These are phyloP conservation scores for Limonium bicolor DNA, from an alignment of 148 eudicot genomes.

Conservation along the genomic window DNA sequence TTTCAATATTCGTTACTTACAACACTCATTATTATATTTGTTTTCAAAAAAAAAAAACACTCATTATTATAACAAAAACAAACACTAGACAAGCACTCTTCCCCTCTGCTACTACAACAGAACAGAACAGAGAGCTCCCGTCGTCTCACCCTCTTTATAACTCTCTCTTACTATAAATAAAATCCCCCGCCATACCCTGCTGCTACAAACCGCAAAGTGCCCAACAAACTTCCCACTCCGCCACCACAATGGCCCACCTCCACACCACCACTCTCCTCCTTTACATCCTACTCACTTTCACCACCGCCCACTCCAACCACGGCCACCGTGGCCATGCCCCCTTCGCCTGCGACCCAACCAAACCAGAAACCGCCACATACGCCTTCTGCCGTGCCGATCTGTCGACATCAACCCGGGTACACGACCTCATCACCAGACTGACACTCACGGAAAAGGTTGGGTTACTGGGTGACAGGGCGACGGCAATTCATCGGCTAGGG, in stretches of 20 bases:
- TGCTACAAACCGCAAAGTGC: not conserved
- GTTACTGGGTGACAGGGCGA: conserved; percentile 51
- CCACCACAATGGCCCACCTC: not conserved
- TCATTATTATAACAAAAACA: no score
- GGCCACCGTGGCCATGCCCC: conserved; percentile 14
- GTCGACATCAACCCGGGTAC: conserved; percentile 27
- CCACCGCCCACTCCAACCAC: no score
- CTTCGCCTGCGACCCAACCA: conserved; percentile 59
- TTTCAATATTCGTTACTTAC: no score
- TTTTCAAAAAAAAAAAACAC: no score
- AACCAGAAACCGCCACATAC: conserved; percentile 14
- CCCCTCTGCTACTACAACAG: no score
- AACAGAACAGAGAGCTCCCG: no score
- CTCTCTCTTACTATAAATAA: not conserved
- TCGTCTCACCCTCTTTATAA: no score
- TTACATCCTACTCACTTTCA: no score
- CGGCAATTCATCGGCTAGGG: conserved; percentile 66
- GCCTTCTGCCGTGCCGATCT: conserved; percentile 33
- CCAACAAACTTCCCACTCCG: not conserved
- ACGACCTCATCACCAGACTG: conserved; percentile 53
- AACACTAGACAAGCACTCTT: no score
- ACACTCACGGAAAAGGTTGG: conserved; percentile 68
- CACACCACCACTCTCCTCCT: conserved; percentile 1
- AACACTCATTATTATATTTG: no score
- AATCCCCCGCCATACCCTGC: no score